Conservation (phyloP, 192 early-diverging fungal species). For the Coemansia furcata region DNA sequence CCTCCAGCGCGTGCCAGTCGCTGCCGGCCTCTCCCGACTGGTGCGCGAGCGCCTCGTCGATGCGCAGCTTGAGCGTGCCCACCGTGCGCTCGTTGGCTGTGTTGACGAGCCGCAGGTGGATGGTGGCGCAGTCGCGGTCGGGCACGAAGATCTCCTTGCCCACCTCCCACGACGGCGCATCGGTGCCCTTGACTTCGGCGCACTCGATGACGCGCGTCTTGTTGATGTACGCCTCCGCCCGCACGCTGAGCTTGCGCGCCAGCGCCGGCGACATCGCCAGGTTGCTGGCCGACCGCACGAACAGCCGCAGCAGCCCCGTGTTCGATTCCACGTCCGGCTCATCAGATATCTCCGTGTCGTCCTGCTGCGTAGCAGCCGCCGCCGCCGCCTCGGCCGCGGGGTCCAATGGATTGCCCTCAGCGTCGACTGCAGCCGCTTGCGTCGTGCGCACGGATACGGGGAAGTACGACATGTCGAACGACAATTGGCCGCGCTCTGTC, state of each 20-base stretch:
- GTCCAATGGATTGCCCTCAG: slow-evolving; percentile 40
- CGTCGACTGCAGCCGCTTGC: slow-evolving; percentile 38
- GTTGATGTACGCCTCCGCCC: slow-evolving; percentile 63
- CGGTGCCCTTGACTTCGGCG: slow-evolving; percentile 66
- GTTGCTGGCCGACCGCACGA: slow-evolving; percentile 66
- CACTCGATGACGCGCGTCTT: slow-evolving; percentile 54
- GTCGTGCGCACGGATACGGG: slow-evolving; percentile 43
- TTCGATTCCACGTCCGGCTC: slow-evolving; percentile 59
- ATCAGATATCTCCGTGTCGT: slow-evolving; percentile 41
- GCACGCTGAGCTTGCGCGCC: slow-evolving; percentile 54
- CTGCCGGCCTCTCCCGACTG: slow-evolving; percentile 45
- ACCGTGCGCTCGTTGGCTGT: slow-evolving; percentile 27
- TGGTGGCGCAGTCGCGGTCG: slow-evolving; percentile 60
- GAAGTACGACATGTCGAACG: slow-evolving; percentile 50
- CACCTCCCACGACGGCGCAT: slow-evolving; percentile 79
- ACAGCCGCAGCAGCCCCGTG: slow-evolving; percentile 69
- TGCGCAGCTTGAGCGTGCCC: slow-evolving; percentile 36
- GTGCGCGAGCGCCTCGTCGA: slow-evolving; percentile 48
- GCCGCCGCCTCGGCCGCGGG: slow-evolving; percentile 33
- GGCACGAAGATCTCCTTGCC: slow-evolving; percentile 69
- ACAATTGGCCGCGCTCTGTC: slow-evolving; percentile 44
- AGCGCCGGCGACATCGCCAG: slow-evolving; percentile 49
- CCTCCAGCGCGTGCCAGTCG: slow-evolving; percentile 68
- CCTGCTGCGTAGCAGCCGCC: not conserved
- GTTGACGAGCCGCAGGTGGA: slow-evolving; percentile 64